A percentile compares a stretch with the other conserved stretches of the same genome.
phyloP scores from a whole-genome alignment of 192 early-diverging fungal genomes.

The Geranomyces variabilis region DNA sequence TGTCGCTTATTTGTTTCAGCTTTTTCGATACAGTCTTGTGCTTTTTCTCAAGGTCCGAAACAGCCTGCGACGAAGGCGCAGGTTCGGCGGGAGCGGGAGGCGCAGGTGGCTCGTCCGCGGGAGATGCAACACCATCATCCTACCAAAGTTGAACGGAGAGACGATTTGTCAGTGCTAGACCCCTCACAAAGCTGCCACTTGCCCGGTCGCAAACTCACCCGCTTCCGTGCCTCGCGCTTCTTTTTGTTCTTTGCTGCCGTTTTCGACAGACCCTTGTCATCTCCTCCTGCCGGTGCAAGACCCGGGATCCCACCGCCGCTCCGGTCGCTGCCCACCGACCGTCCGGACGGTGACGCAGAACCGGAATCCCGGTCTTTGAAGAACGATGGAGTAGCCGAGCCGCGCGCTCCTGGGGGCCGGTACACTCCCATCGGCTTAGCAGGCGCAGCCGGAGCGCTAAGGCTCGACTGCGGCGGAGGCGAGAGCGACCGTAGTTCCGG shows the following conservation, averaged over 20 bases:
- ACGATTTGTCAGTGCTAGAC: too few species aligned
- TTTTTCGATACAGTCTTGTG: constrained; percentile 89
- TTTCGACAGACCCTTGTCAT: constrained; percentile 51
- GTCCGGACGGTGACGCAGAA: not conserved
- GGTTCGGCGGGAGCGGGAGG: constrained; percentile 28
- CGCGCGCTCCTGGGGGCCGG: constrained; percentile 54
- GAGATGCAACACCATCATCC: constrained; percentile 2
- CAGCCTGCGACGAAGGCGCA: not conserved
- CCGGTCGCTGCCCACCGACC: not conserved
- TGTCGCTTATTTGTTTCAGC: constrained; percentile 83
- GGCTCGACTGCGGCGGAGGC: constrained; percentile 65
- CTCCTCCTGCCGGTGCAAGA: not conserved
- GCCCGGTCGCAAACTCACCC: constrained; percentile 55
- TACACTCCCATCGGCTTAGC: constrained; percentile 54
- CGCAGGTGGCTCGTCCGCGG: constrained; percentile 13
- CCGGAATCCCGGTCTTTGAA: constrained; percentile 20
- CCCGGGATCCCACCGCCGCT: not conserved
- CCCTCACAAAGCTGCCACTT: too few species aligned
- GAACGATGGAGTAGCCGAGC: constrained; percentile 43
- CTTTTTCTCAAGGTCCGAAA: constrained; percentile 75
- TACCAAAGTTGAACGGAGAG: too few species aligned
- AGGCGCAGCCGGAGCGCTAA: constrained; percentile 25
- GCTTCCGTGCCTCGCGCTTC: constrained; percentile 66
- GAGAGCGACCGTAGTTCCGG: constrained; percentile 79
- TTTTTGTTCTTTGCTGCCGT: constrained; percentile 72